phyloP scores from a whole-genome alignment of 31 red algal genomes.

The Endocladia muricata region DNA sequence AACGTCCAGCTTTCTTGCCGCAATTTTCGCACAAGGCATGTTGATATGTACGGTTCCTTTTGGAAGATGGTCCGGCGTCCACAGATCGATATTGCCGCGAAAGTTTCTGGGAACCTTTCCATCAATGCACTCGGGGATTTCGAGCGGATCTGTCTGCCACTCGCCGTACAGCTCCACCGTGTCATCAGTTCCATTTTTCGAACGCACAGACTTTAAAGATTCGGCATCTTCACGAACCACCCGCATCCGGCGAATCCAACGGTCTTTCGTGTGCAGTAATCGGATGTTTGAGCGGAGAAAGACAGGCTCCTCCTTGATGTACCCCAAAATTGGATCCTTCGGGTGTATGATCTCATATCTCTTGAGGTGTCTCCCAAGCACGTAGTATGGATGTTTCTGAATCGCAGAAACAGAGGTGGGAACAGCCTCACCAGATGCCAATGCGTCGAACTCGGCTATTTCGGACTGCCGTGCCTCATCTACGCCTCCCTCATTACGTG shows the following conservation, averaged over 20 bases:
- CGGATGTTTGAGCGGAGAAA: conserved; percentile 74
- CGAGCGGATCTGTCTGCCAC: conserved; percentile 81
- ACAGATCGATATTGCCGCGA: conserved; percentile 87
- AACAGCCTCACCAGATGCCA: conserved; percentile 39
- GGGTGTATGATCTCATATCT: conserved; percentile 86
- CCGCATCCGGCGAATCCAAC: conserved; percentile 83
- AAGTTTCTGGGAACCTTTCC: conserved; percentile 64
- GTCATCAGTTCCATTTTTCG: conserved; percentile 44
- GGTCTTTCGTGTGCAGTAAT: conserved; percentile 79
- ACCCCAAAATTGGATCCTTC: conserved; percentile 48
- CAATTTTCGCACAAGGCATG: conserved; percentile 57
- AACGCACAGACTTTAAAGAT: conserved; percentile 75
- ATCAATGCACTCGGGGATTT: conserved; percentile 42
- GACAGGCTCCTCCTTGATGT: conserved; percentile 67
- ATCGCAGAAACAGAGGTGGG: conserved; percentile 56
- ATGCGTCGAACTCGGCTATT: conserved; percentile 49
- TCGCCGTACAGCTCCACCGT: conserved; percentile 80
- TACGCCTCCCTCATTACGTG: not conserved
- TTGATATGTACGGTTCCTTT: conserved; percentile 69
- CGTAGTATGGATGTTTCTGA: conserved; percentile 71
- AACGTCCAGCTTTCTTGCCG: conserved; percentile 60
- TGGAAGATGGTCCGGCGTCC: conserved; percentile 84
- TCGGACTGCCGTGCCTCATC: conserved; percentile 45
- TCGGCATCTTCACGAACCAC: conserved; percentile 47
- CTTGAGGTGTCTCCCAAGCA: conserved; percentile 81